These are phyloP conservation scores for Chrysoporthe cubensis DNA, from an alignment of 2,329 filamentous ascomycete species.

Conservation along the genomic window DNA sequence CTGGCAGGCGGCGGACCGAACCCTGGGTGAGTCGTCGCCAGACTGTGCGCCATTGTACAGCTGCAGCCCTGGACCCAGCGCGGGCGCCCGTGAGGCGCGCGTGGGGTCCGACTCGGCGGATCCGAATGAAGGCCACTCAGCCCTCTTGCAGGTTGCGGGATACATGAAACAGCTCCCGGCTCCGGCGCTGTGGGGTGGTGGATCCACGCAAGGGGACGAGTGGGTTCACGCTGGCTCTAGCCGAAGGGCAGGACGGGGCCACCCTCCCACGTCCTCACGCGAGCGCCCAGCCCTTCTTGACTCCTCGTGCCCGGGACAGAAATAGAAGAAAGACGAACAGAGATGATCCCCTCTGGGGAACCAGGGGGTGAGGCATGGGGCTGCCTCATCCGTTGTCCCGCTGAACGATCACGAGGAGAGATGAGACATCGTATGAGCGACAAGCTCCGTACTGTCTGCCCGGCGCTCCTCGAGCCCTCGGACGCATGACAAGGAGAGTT, in stretches of 20 bases:
- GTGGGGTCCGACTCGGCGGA: not conserved
- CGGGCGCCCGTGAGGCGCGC: not conserved
- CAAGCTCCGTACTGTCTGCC: too few species aligned
- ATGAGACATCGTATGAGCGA: too few species aligned
- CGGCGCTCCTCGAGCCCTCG: too few species aligned
- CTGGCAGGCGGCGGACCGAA: not conserved
- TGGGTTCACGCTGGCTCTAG: not conserved
- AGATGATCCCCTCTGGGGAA: not conserved
- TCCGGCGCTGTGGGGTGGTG: slow-evolving; percentile 8
- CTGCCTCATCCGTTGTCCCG: too few species aligned
- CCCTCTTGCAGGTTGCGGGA: not conserved
- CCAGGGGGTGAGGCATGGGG: not conserved
- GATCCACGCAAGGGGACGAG: not conserved
- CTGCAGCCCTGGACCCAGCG: not conserved
- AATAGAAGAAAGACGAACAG: not conserved
- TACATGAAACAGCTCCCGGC: slow-evolving; percentile 10
- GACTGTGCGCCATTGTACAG: not conserved
- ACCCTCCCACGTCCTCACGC: not conserved
- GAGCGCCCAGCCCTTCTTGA: not conserved
- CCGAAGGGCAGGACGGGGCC: not conserved
- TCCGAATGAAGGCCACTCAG: not conserved
- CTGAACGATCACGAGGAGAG: too few species aligned
- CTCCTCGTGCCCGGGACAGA: not conserved
- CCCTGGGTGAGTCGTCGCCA: not conserved
- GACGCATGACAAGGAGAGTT: not conserved